Percentiles rank a stretch among this genome's conserved stretches.
phyloP scores from a whole-genome alignment of 192 early-diverging fungal species.

The Rhizophlyctis rosea region DNA sequence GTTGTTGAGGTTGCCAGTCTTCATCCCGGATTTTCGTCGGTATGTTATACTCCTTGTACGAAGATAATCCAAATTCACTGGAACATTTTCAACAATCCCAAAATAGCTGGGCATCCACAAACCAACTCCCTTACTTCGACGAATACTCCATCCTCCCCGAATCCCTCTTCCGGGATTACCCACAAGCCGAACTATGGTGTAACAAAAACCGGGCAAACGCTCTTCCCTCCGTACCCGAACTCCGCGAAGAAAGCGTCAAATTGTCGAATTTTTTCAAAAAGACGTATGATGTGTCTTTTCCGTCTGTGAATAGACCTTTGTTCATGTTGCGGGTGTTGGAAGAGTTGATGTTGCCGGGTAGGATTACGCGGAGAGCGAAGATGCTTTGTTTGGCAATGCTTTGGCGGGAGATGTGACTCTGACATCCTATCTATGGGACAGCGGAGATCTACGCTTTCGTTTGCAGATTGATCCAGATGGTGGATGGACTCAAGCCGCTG shows the following conservation, averaged over 20 bases:
- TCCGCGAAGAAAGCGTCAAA: too few species aligned
- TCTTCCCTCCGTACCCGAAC: too few species aligned
- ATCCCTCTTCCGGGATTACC: too few species aligned
- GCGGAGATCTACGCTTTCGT: background rate
- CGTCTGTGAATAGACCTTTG: conserved; percentile 12
- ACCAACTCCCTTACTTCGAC: too few species aligned
- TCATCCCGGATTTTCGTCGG: conserved; percentile 11
- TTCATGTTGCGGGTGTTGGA: conserved; percentile 7
- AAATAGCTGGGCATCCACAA: too few species aligned
- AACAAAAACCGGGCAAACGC: too few species aligned
- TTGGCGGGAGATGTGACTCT: too few species aligned
- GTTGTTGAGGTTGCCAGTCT: conserved; percentile 16
- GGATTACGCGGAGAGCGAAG: background rate
- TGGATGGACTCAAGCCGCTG: background rate
- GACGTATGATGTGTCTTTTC: conserved; percentile 6
- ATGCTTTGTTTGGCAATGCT: too few species aligned
- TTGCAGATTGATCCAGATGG: background rate
- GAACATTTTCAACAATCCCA: too few species aligned
- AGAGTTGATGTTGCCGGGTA: conserved; percentile 9
- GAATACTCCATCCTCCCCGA: too few species aligned
- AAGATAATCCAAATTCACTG: too few species aligned
- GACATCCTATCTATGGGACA: background rate
- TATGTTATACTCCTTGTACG: conserved; percentile 6
- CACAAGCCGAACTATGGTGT: too few species aligned
- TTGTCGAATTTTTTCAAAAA: conserved; percentile 10